Evolutionary conservation across 495 filamentous ascomycete species (phyloP).

Genomic region (Aspergillus panamensis): DNA sequence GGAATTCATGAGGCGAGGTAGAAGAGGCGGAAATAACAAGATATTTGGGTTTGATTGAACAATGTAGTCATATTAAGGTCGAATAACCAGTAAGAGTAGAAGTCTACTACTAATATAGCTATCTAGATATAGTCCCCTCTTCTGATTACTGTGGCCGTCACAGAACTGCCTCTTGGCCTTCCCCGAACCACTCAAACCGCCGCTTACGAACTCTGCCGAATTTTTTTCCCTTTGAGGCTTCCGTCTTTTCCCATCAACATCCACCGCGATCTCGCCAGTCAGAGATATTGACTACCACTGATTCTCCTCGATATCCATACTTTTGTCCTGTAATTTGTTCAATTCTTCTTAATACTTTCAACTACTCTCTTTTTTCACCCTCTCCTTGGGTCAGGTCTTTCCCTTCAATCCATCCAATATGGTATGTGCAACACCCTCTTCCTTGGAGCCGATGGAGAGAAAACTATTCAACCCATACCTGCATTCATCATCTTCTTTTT

Average conservation of each 20-base stretch:
- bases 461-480: background rate
- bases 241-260: conserved; percentile 31
- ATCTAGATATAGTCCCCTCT: background rate
- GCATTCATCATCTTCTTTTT: background rate
- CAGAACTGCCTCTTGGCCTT: background rate
- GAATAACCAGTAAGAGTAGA: too few species aligned
- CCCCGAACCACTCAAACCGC: background rate
- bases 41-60: too few species aligned
- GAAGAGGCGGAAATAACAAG: background rate
- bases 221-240: conserved; percentile 33
- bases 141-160: background rate
- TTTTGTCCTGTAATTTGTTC: background rate
- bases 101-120: background rate
- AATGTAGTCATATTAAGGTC: too few species aligned
- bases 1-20: background rate
- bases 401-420: conserved; percentile 8
- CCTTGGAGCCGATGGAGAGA: background rate
- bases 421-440: conserved; percentile 13
- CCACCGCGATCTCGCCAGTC: conserved; percentile 5
- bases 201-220: conserved; percentile 28
- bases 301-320: background rate
- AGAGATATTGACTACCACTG: background rate
- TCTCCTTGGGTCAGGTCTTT: conserved; percentile 1
- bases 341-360: background rate
- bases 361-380: background rate